A percentile compares a stretch with the other conserved stretches of the same genome.
These are phyloP conservation scores for Gamsiella multidivaricata DNA, from an alignment of 192 early-diverging fungal species.

Conservation along the genomic window DNA sequence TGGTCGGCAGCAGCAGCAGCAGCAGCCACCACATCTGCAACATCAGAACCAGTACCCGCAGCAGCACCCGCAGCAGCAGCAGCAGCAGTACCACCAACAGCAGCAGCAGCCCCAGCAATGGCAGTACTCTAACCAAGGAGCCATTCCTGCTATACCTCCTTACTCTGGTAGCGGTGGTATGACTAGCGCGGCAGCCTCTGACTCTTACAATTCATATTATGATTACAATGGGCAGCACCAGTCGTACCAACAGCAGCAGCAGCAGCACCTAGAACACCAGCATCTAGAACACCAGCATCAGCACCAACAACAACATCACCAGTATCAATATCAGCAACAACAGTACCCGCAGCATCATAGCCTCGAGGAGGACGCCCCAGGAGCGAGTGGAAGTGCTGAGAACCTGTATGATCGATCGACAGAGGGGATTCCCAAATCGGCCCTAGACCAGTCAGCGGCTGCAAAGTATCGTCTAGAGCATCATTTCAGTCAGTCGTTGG, in stretches of 20 bases:
- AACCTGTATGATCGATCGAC: conserved; percentile 74
- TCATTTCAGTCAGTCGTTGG: conserved; percentile 90
- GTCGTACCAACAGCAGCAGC: conserved; percentile 17
- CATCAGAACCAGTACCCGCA: conserved; percentile 1
- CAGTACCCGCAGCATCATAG: conserved; percentile 10
- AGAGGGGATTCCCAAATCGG: conserved; percentile 79
- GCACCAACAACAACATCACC: conserved; percentile 1
- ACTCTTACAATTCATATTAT: not conserved
- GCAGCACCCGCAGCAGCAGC: conserved; percentile 13
- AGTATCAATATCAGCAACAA: conserved; percentile 13
- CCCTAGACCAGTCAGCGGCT: conserved; percentile 86
- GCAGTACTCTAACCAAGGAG: conserved; percentile 18
- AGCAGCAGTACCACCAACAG: not conserved
- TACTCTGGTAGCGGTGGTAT: conserved; percentile 11
- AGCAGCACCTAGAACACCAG: conserved; percentile 6
- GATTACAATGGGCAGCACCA: conserved; percentile 16
- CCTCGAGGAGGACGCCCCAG: not conserved
- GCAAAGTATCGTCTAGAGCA: conserved; percentile 93
- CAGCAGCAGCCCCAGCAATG: conserved; percentile 16
- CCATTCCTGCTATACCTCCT: conserved; percentile 2
- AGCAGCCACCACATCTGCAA: conserved; percentile 4
- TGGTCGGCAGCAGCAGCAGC: conserved; percentile 11
- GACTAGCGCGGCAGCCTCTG: not conserved
- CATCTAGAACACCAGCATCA: conserved; percentile 1
- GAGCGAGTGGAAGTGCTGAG: conserved; percentile 43